Percentiles rank a stretch among this genome's conserved stretches.
These are phyloP conservation scores for Trichophaea hybrida DNA, from an alignment of 2,329 filamentous ascomycete genomes.

Conservation along the genomic window DNA sequence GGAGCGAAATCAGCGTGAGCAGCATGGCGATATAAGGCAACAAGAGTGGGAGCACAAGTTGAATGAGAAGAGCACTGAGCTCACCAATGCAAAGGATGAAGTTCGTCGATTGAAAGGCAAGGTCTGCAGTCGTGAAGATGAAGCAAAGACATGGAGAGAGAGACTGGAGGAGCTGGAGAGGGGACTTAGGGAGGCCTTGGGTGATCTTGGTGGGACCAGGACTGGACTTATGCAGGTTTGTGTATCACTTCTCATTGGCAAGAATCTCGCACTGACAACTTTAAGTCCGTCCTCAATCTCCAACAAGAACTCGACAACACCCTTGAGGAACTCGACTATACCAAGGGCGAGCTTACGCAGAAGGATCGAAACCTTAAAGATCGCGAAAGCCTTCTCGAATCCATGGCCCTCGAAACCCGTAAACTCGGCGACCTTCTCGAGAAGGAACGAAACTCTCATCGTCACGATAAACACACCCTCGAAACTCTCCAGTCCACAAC, in stretches of 20 bases:
- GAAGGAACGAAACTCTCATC: conserved; percentile 71
- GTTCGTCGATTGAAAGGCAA: conserved; percentile 66
- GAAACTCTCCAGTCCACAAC: conserved; percentile 81
- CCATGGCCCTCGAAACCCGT: conserved; percentile 58
- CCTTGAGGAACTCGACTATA: conserved; percentile 63
- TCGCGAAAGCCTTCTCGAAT: conserved; percentile 71
- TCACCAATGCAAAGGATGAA: conserved; percentile 71
- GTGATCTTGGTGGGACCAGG: conserved; percentile 72
- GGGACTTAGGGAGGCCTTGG: conserved; percentile 71
- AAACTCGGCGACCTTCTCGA: conserved; percentile 79
- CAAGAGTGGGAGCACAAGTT: conserved; percentile 88
- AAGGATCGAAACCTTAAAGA: conserved; percentile 84
- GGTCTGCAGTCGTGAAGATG: conserved; percentile 68
- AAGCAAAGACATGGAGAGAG: conserved; percentile 83
- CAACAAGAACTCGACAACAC: conserved; percentile 79
- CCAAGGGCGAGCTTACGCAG: conserved; percentile 65
- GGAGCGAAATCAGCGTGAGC: conserved; percentile 74
- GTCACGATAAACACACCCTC: conserved; percentile 73
- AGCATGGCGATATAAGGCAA: conserved; percentile 77
- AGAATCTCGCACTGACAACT: conserved; percentile 7
- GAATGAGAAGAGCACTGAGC: conserved; percentile 80
- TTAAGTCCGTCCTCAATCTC: conserved; percentile 65
- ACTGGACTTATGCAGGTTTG: conserved; percentile 67
- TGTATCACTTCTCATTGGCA: conserved; percentile 4
- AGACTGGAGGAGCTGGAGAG: conserved; percentile 78